Evolutionary conservation across 176 grass and related monocot genomes (phyloP), one percentile per base, ranked within the genome.

Genomic region (Carex littledalei): DNA sequence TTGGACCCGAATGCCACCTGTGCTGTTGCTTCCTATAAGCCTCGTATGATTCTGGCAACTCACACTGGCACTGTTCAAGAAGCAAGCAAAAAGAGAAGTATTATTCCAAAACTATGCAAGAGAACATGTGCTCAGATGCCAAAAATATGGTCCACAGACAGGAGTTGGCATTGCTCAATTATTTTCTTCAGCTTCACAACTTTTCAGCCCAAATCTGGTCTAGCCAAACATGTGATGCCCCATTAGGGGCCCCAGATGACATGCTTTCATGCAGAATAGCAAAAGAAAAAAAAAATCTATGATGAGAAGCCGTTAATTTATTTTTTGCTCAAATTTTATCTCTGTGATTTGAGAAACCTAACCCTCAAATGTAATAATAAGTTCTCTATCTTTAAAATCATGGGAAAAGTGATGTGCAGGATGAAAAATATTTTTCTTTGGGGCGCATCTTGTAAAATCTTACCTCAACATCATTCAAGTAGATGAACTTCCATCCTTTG

Each of bases 11-110:
- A 56, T 90, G 89, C 89, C 89, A 90, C 15, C 89, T 77, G 54
- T 90, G 89, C 16, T 90, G 89, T 61, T 90, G 89, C 81, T 90
- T 90, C 75, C 81, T 85, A 43, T 90, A 90, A 26, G 89, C 85
- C 63, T 90, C 89, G 12, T 87, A 90, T 65, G 89, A 90, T 72
- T 90, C 89, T 2, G 89, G 89, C 29, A 90, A 81, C 84, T 90
- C 89, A 41, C 89, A 90, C 63, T 90, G 89, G 57, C 89, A 90
- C 89, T 90, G 89, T 29, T 56, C 18, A 53, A 35, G 37, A 45
- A 18, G 49, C 77, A 50, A 71, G 15, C 2, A 72, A 62, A 55
- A 63, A 64, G 12, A 35, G n/a, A 56, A 16, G 49, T 70, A 14
- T 76, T 15, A 50, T 75, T 64, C 29, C 16, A 24, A 56, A 54